phyloP scores from a whole-genome alignment of 768 basidiomycete species.

The Gautieria morchelliformis region DNA sequence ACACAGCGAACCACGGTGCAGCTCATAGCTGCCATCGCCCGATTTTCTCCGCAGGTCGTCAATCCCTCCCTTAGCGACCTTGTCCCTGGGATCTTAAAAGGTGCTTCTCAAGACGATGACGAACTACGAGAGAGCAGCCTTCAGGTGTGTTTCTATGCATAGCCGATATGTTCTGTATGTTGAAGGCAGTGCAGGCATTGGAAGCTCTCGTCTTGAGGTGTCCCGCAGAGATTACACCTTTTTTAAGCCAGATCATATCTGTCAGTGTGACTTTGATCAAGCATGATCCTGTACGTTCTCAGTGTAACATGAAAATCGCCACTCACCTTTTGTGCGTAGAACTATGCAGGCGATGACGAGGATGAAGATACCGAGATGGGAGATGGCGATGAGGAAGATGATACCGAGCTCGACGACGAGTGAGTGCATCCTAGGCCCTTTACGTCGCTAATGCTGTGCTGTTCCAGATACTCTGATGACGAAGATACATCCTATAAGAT shows the following conservation, averaged over 20 bases:
- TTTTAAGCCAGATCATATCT: constrained; percentile 57
- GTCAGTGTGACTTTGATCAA: constrained; percentile 74
- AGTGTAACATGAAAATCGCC: neutral
- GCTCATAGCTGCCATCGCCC: constrained; percentile 70
- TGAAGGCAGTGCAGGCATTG: constrained; percentile 46
- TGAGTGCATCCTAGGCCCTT: constrained; percentile 25
- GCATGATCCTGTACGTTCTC: constrained; percentile 73
- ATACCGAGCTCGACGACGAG: constrained; percentile 64
- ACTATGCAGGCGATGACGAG: constrained; percentile 67
- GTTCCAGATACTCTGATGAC: constrained; percentile 82
- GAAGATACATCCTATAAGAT: constrained; percentile 99
- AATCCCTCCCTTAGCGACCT: constrained; percentile 50
- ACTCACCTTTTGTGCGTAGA: constrained; percentile 27
- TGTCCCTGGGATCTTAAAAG: constrained; percentile 62
- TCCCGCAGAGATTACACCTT: constrained; percentile 72
- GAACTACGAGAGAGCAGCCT: constrained; percentile 74
- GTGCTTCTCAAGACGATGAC: constrained; percentile 66
- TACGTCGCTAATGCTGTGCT: neutral
- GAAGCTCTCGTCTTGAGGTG: constrained; percentile 80
- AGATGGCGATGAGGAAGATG: constrained; percentile 62
- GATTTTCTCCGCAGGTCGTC: constrained; percentile 61
- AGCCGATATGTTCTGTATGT: constrained; percentile 1
- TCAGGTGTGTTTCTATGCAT: constrained; percentile 38
- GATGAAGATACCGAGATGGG: constrained; percentile 54
- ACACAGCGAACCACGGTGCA: constrained; percentile 72